phyloP scores from a whole-genome alignment of 148 eudicot genomes.

The Silene uniflora region DNA sequence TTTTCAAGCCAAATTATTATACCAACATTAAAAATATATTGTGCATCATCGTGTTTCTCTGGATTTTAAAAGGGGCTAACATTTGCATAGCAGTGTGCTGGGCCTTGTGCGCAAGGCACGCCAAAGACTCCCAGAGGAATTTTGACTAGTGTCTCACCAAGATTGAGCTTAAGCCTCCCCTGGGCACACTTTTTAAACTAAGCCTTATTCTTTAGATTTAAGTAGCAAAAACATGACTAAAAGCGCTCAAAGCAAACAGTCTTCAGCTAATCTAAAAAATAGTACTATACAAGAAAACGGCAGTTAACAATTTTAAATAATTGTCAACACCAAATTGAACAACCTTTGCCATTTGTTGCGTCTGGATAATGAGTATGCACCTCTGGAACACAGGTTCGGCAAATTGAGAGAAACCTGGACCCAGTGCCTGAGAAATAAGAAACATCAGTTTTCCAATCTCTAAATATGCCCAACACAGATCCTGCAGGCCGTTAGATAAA shows the following conservation, averaged over 20 bases:
- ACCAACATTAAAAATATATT: neutral
- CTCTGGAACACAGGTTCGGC: constrained; percentile 95
- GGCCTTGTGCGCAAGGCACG: neutral
- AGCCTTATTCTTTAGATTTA: neutral
- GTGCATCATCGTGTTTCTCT: neutral
- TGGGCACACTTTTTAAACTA: neutral
- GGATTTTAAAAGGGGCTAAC: neutral
- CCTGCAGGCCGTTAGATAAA: neutral
- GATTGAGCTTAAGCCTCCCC: neutral
- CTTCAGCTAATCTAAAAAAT: neutral
- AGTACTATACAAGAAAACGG: neutral
- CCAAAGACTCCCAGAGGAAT: neutral
- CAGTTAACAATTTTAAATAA: neutral
- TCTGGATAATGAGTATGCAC: constrained; percentile 87
- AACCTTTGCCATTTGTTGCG: constrained; percentile 89
- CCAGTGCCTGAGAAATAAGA: constrained; percentile 64
- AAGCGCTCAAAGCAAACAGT: neutral
- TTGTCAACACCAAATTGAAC: constrained; percentile 1
- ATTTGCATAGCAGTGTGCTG: neutral
- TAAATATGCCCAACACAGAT: neutral
- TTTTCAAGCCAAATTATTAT: too few relatives aligned
- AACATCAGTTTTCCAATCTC: constrained; percentile 22
- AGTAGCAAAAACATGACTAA: neutral
- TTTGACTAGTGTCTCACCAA: neutral
- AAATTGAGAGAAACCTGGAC: constrained; percentile 83